Conservation (phyloP, 495 filamentous ascomycete species). For the Aspergillus ellipticus region DNA sequence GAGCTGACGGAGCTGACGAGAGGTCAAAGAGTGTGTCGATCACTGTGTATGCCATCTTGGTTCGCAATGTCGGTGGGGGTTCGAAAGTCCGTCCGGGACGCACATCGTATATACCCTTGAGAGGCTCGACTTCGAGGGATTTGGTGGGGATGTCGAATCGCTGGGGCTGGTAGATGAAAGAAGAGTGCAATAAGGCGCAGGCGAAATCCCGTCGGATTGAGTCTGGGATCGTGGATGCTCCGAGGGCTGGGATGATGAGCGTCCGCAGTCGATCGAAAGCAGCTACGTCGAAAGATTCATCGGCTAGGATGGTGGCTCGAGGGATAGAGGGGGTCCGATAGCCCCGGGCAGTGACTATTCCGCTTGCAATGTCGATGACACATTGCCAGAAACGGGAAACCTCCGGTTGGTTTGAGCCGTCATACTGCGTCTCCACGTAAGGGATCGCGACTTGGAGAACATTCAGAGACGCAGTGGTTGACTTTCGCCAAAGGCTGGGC, state of each 20-base stretch:
- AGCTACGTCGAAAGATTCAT: conserved; percentile 73
- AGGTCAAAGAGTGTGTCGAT: conserved; percentile 79
- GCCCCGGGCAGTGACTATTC: conserved; percentile 39
- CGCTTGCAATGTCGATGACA: conserved; percentile 36
- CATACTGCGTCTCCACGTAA: conserved; percentile 52
- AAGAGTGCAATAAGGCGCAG: conserved; percentile 73
- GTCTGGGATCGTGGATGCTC: conserved; percentile 60
- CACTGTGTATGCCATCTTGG: conserved; percentile 73
- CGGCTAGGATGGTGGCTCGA: conserved; percentile 30
- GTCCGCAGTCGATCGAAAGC: conserved; percentile 64
- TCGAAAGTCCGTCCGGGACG: conserved; percentile 70
- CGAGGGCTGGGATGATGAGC: conserved; percentile 72
- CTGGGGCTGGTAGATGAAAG: conserved; percentile 71
- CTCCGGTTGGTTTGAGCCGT: conserved; percentile 21
- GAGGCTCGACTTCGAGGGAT: conserved; percentile 47
- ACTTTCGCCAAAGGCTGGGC: conserved; percentile 72
- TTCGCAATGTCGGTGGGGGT: conserved; percentile 57
- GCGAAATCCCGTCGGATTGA: conserved; percentile 66
- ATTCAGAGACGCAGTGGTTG: conserved; percentile 63
- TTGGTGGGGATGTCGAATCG: conserved; percentile 56
- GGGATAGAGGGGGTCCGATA: conserved; percentile 29
- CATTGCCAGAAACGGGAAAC: conserved; percentile 40
- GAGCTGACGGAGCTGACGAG: conserved; percentile 43
- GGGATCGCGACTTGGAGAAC: conserved; percentile 66
- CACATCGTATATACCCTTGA: conserved; percentile 59